Percentiles rank a stretch among this genome's conserved stretches.
Evolutionary conservation across 2,329 filamentous ascomycete species (phyloP).

Genomic region (Cercospora sojina): DNA sequence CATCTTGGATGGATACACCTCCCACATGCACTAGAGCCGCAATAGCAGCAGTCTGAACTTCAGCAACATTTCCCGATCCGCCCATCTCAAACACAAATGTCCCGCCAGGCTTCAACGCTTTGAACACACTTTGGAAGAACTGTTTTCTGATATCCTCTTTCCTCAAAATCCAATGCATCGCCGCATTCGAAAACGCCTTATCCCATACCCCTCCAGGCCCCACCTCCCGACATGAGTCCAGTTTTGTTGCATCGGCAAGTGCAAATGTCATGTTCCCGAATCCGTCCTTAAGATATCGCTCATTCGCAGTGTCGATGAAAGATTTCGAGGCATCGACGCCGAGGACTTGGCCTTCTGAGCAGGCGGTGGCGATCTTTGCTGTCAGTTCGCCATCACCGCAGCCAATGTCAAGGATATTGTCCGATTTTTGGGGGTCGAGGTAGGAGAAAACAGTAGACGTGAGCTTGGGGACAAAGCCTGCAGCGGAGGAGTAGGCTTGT

Average conservation of each 20-base stretch:
- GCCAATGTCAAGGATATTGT: conserved; percentile 44
- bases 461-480: conserved; percentile 45
- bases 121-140: conserved; percentile 56
- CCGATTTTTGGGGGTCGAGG: conserved; percentile 38
- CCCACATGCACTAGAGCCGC: conserved; percentile 53
- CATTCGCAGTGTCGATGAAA: conserved; percentile 42
- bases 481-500: conserved; percentile 39
- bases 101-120: conserved; percentile 56
- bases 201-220: conserved; percentile 35
- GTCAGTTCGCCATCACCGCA: conserved; percentile 45
- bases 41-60: conserved; percentile 60
- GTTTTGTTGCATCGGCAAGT: conserved; percentile 36
- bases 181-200: conserved; percentile 47
- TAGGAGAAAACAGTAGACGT: conserved; percentile 41
- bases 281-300: conserved; percentile 20
- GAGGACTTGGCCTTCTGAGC: conserved; percentile 34
- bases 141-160: conserved; percentile 43
- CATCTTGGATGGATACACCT: conserved; percentile 49
- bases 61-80: conserved; percentile 65
- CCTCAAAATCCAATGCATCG: conserved; percentile 53
- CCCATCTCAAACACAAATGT: conserved; percentile 69
- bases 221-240: conserved; percentile 27
- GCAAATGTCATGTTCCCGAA: conserved; percentile 32
- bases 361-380: conserved; percentile 37
- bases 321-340: conserved; percentile 44